Conservation (phyloP, 805 yeast species). For the Wickerhamomyces strasburgensis region DNA sequence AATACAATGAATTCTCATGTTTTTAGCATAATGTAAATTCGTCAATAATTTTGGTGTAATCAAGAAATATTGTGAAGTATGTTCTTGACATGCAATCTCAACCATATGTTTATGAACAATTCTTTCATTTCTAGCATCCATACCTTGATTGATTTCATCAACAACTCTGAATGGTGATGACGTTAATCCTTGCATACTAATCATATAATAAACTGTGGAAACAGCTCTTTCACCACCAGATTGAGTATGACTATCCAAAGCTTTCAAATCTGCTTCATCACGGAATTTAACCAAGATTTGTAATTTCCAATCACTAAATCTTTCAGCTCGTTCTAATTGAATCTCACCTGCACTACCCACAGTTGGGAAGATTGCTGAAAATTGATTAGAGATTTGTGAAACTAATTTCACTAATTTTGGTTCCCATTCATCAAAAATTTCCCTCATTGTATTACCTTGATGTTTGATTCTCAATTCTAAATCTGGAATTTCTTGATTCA, state of each 20-base stretch:
- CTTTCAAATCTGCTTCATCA: conserved; percentile 62
- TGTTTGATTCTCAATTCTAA: conserved; percentile 20
- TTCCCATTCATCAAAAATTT: conserved; percentile 51
- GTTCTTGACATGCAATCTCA: conserved; percentile 69
- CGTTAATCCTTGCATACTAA: conserved; percentile 85
- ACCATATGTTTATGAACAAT: conserved; percentile 83
- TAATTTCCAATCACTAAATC: conserved; percentile 72
- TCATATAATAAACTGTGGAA: conserved; percentile 83
- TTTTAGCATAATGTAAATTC: conserved; percentile 66
- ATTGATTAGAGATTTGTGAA: conserved; percentile 52
- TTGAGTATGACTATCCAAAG: conserved; percentile 80
- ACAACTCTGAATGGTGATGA: conserved; percentile 91
- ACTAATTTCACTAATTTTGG: conserved; percentile 53
- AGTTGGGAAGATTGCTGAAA: conserved; percentile 57
- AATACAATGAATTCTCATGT: conserved; percentile 84
- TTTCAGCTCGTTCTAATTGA: conserved; percentile 44
- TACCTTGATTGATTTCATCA: conserved; percentile 98
- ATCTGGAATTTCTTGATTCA: conserved; percentile 18
- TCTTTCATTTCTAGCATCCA: conserved; percentile 92
- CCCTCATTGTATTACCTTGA: conserved; percentile 31
- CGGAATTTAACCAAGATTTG: conserved; percentile 84
- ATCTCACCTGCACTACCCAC: conserved; percentile 91
- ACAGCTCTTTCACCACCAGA: conserved; percentile 98
- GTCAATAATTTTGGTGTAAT: conserved; percentile 90
- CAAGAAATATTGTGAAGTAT: conserved; percentile 77